Evolutionary conservation across 805 yeast species (phyloP), one percentile per base, ranked within the genome.

Genomic region (Blastobotrys terrestris): DNA sequence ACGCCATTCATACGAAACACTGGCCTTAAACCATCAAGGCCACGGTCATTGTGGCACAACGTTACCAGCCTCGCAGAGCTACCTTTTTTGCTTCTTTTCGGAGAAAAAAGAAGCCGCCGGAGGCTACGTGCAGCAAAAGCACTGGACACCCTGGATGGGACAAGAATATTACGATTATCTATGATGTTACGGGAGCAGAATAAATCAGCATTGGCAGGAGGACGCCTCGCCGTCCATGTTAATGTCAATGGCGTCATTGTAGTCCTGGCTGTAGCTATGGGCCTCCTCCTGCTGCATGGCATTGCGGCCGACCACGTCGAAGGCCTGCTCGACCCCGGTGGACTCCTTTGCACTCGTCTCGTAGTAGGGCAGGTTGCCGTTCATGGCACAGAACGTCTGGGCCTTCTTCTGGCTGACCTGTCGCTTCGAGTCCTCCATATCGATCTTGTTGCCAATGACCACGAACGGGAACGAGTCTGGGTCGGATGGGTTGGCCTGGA

Each of bases 341-440:
- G 94, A 90, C 68, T 90, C 97, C 73, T 92, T 94, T 16, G 99
- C 99, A 75, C 94, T 84, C n/a, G 99, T 92, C 70, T 92, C 96
- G 65, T 94, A 92, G 55, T 91, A 83, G 2, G 99, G 98, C 56
- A 90, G 76, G 58, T 90, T 88, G 71, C 95, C 85, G 58, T 78
- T 70, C 48, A 79, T 77, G 52, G 77, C 79, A 51, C 85, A 81
- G 68, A 79, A 76, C 46, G 80, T 80, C 61, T 79, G 81, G 7
- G 85, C 87, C 58, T 78, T 74, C 63, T 80, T 80, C 39, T 75
- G 61, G 64, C 81, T 72, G 67, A 84, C 86, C 45, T 82, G 83
- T 60, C 95, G 82, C 71, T 90, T 88, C 60, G 84, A 77, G 63
- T 92, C 98, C 64, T 92, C 98, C 40, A 88, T 88, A 69, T 92